Evolutionary conservation across 192 early-diverging fungal genomes (phyloP), one percentile per base, ranked within the genome.

Genomic region (Mycoemilia scoparia): DNA sequence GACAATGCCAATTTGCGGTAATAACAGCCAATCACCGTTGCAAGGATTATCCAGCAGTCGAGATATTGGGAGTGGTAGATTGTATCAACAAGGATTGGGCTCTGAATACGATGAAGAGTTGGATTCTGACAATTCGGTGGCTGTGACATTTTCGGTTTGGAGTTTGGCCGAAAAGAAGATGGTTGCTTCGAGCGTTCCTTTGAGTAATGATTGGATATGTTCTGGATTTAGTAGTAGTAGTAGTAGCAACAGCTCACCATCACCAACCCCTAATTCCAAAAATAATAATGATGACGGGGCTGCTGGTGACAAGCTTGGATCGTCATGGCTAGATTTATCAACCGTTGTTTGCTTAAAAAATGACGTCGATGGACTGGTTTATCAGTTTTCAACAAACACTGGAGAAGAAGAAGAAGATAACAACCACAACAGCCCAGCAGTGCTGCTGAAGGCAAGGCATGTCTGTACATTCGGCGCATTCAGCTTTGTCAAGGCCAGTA

Each of bases 401-500:
- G 9, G 39, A 42, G 9, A 29, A 21, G 11, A 10, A 5, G 3
- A 15, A 32, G 4, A 19, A 22, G 3, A 8, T 4, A 11, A 1
- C 13, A 18, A 12, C 27, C 0, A 5, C 7, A 6, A 41, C 47
- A 7, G 36, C 58, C 5, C 33, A 54, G 36, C 34, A 24, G 20
- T 22, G 13, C 40, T 14, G 42, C 2, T 37, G 31, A 24, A 27
- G 14, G 45, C 45, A 14, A 32, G 25, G 7, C 79, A 83, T 45
- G 34, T 34, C 16, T 55, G 67, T 16, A 68, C 77, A 3, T 75
- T 78, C 49, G 46, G 72, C 8, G 79, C 79, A 3, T 46, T 83
- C 28, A 69, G 70, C 4, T 83, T 75, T 41, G 71, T 83, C 8
- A 75, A 78, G 40, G 77, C 74, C 15, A 71, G 74, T 41, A 83